Evolutionary conservation across 192 early-diverging fungal species (phyloP).

Genomic region (Backusella tarrabulga): DNA sequence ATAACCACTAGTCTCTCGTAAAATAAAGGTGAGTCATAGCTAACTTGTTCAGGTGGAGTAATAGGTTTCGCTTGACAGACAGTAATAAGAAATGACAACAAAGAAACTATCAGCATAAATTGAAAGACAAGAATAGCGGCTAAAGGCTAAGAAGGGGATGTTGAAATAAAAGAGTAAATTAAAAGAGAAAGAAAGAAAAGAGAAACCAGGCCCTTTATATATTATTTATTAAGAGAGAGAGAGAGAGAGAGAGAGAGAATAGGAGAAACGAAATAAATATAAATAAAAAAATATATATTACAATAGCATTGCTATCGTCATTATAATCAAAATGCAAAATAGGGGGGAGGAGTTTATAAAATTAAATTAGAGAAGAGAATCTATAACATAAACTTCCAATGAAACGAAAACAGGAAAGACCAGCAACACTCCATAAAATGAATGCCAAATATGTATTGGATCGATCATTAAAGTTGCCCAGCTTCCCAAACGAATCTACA

Average conservation of each 20-base stretch:
- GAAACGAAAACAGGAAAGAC: constrained; percentile 65
- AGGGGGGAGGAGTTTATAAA: neutral
- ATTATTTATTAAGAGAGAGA: neutral
- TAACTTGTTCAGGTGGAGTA: neutral
- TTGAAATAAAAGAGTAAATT: neutral
- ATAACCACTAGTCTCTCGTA: constrained; percentile 49
- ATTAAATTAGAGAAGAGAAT: constrained; percentile 36
- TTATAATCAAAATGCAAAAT: neutral
- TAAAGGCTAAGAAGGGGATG: neutral
- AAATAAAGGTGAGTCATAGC: constrained; percentile 35
- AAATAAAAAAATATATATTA: constrained; percentile 8
- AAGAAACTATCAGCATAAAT: neutral
- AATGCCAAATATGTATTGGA: constrained; percentile 55
- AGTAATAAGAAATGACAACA: neutral
- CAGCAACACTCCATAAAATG: constrained; percentile 76
- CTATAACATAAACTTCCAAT: constrained; percentile 66
- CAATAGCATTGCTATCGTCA: neutral
- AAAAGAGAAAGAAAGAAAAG: neutral
- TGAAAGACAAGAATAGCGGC: no score
- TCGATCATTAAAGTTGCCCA: constrained; percentile 32
- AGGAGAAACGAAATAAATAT: neutral
- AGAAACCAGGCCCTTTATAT: neutral
- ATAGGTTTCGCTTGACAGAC: neutral
- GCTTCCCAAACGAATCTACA: constrained; percentile 29
- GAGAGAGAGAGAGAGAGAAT: neutral